Percentiles rank a stretch among this genome's conserved stretches.
phyloP scores from a whole-genome alignment of 2,329 filamentous ascomycete species.

The Geosmithia morbida region DNA sequence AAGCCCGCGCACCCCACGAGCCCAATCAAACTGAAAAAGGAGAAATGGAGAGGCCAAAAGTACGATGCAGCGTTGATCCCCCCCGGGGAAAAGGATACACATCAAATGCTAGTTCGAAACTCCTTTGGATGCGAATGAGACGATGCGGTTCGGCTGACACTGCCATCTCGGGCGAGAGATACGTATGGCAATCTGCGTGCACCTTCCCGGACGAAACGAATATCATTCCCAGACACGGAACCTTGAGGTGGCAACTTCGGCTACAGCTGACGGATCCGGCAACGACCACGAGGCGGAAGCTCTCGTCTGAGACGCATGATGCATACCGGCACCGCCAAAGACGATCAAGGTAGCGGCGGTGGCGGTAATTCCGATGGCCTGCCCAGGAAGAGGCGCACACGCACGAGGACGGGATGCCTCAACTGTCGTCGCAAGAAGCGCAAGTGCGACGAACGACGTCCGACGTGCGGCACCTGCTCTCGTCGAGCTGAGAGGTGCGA shows the following conservation, averaged over 20 bases:
- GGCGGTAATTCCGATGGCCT: not conserved
- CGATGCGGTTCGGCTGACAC: not conserved
- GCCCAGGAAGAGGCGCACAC: not conserved
- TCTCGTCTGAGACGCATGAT: not conserved
- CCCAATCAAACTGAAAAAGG: not conserved
- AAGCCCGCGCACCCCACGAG: not conserved
- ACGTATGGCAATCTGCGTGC: not conserved
- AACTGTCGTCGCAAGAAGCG: slow-evolving; percentile 5
- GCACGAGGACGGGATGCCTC: slow-evolving; percentile 3
- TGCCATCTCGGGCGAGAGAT: not conserved
- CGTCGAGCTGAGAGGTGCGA: slow-evolving; percentile 16
- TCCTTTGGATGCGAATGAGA: not conserved
- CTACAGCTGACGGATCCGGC: not conserved
- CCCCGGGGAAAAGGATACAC: not conserved
- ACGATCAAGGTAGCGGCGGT: no score
- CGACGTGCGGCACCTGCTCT: slow-evolving; percentile 18
- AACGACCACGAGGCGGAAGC: not conserved
- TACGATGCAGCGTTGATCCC: not conserved
- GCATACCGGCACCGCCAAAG: not conserved
- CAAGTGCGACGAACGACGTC: slow-evolving; percentile 15
- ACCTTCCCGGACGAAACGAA: not conserved
- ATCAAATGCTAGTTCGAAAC: not conserved
- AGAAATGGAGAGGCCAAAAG: not conserved
- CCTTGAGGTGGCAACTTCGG: not conserved
- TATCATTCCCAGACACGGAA: not conserved